Percentiles rank a stretch among this genome's conserved stretches.
Evolutionary conservation across 176 grass and related monocot genomes (phyloP).

Genomic region (Stipa capillata): DNA sequence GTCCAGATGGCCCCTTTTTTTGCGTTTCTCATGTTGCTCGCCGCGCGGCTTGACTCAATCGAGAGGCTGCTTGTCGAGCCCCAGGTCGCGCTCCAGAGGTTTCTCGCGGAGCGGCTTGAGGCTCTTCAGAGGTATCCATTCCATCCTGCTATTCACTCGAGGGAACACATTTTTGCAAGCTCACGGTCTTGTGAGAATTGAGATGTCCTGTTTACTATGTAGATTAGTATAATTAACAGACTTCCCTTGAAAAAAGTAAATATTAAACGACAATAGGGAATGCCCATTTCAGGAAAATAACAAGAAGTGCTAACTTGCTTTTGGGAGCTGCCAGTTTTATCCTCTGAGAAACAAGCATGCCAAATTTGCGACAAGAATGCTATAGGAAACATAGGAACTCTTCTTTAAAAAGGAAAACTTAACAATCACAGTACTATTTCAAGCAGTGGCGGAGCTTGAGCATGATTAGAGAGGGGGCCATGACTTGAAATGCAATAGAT

Average conservation of each 20-base stretch:
- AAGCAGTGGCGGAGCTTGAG: too few relatives aligned
- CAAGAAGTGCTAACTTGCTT: not conserved
- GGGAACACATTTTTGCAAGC: not conserved
- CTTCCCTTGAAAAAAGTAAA: too few relatives aligned
- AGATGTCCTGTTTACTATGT: not conserved
- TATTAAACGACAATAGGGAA: not conserved
- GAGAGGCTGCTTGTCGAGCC: not conserved
- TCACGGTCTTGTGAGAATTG: not conserved
- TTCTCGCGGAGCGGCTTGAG: not conserved
- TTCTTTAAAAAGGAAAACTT: not conserved
- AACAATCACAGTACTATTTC: not conserved
- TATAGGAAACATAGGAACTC: not conserved
- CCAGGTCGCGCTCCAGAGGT: not conserved
- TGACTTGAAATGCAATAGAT: too few relatives aligned
- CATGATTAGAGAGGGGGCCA: too few relatives aligned
- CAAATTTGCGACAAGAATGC: not conserved
- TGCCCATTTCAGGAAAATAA: not conserved
- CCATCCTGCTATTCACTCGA: not conserved
- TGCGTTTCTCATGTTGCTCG: not conserved
- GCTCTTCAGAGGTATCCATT: not conserved
- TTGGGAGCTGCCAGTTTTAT: not conserved
- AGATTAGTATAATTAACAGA: not conserved
- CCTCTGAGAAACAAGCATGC: not conserved
- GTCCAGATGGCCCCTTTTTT: not conserved
- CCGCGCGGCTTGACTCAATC: not conserved